These are phyloP conservation scores for Cordyceps cicadae DNA, from an alignment of 2,329 filamentous ascomycete genomes.

Conservation along the genomic window DNA sequence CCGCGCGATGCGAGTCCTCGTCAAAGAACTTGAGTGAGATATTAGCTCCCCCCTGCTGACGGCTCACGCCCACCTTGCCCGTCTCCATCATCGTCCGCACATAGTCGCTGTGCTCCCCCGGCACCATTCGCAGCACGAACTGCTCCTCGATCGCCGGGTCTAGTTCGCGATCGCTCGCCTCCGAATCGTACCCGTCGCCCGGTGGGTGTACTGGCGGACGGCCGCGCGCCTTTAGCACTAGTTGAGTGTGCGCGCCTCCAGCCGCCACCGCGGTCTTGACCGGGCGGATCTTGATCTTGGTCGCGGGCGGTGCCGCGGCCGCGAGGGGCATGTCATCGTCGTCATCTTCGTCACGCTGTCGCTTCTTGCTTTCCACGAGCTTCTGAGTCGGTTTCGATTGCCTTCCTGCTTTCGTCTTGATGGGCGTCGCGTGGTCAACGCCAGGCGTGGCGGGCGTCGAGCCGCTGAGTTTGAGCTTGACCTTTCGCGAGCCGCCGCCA, in stretches of 20 bases:
- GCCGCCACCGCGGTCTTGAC: conserved; percentile 25
- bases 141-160: conserved; percentile 88
- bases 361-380: conserved; percentile 52
- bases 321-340: conserved; percentile 34
- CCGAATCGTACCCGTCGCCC: conserved; percentile 92
- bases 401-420: conserved; percentile 53
- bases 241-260: conserved; percentile 25
- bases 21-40: conserved; percentile 75
- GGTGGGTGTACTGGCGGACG: conserved; percentile 59
- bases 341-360: conserved; percentile 46
- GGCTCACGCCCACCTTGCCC: conserved; percentile 62
- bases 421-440: conserved; percentile 19
- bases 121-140: conserved; percentile 80
- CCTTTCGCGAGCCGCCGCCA: conserved; percentile 25
- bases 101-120: conserved; percentile 79
- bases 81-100: conserved; percentile 68
- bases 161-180: conserved; percentile 79
- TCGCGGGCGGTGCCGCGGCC: conserved; percentile 25
- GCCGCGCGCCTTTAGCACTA: conserved; percentile 55
- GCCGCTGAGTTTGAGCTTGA: conserved; percentile 35
- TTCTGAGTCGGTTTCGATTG: conserved; percentile 52
- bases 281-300: conserved; percentile 46
- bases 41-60: conserved; percentile 61
- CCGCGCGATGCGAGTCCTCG: conserved; percentile 61
- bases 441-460: conserved; percentile 32